Evolutionary conservation across 176 grass and related monocot species (phyloP).

Genomic region (Alopecurus myosuroides): DNA sequence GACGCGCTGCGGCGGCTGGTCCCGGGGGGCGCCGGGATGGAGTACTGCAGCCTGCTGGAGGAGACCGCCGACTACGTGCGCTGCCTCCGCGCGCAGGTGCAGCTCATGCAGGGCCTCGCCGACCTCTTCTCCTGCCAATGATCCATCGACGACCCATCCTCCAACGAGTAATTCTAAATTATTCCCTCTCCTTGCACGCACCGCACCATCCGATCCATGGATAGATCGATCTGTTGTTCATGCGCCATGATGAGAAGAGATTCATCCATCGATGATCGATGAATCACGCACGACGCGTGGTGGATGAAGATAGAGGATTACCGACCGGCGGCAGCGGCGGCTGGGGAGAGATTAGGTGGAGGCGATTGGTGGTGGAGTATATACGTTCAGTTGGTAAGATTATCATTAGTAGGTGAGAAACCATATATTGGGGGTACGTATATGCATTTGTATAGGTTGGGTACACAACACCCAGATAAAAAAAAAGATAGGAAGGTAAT

Average conservation of each 20-base stretch:
- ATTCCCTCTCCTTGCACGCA: slow-evolving; percentile 33
- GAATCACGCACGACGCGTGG: background rate
- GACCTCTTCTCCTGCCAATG: slow-evolving; percentile 58
- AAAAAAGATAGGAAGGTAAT: slow-evolving; percentile 17
- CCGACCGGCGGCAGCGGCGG: background rate
- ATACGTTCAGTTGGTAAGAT: slow-evolving; percentile 28
- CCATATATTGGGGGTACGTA: background rate
- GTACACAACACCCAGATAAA: slow-evolving; percentile 13
- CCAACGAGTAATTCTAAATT: slow-evolving; percentile 41
- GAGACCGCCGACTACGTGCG: slow-evolving; percentile 84
- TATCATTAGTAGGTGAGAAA: slow-evolving; percentile 38
- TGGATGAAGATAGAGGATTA: slow-evolving; percentile 23
- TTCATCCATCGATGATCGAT: background rate
- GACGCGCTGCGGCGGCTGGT: slow-evolving; percentile 60
- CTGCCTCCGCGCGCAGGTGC: slow-evolving; percentile 67
- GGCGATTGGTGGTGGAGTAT: slow-evolving; percentile 17
- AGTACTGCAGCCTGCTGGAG: slow-evolving; percentile 77
- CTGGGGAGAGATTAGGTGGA: background rate
- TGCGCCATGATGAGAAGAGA: background rate
- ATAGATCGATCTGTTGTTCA: slow-evolving; percentile 14
- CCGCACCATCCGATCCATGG: background rate
- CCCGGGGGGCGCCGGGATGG: slow-evolving; percentile 68
- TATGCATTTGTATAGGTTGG: slow-evolving; percentile 34
- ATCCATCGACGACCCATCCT: slow-evolving; percentile 13
- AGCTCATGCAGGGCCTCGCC: slow-evolving; percentile 81